A percentile compares a stretch with the other conserved stretches of the same genome.
phyloP scores from a whole-genome alignment of 2,329 filamentous ascomycete species.

The Fusarium heterosporum region DNA sequence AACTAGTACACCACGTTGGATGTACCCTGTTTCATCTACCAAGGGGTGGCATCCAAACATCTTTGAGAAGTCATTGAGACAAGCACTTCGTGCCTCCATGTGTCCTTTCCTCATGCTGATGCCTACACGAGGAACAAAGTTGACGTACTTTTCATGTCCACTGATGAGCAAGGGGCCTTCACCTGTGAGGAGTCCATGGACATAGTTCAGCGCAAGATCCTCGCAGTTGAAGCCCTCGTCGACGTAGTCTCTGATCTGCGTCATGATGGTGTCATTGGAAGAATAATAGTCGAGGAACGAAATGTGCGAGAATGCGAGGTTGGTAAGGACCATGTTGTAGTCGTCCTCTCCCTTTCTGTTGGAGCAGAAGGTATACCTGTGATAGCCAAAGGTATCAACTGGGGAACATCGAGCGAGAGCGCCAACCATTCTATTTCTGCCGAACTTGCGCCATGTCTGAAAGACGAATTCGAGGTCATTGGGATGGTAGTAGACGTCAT shows the following conservation, averaged over 20 bases:
- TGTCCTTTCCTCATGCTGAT: conserved; percentile 52
- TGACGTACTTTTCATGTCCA: conserved; percentile 51
- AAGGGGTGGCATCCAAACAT: conserved; percentile 53
- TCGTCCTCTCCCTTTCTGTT: conserved; percentile 41
- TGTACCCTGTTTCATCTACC: conserved; percentile 50
- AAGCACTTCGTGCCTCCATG: conserved; percentile 50
- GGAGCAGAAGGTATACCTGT: conserved; percentile 52
- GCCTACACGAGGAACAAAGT: conserved; percentile 49
- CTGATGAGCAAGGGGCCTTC: conserved; percentile 52
- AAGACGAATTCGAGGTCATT: conserved; percentile 56
- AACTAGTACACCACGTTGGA: conserved; percentile 50
- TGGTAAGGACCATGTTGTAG: conserved; percentile 55
- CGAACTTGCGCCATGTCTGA: conserved; percentile 56
- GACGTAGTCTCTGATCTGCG: conserved; percentile 52
- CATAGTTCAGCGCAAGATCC: conserved; percentile 55
- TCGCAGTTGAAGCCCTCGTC: conserved; percentile 56
- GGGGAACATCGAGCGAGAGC: conserved; percentile 53
- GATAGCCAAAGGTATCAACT: conserved; percentile 43
- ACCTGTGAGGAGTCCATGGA: conserved; percentile 51
- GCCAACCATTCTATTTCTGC: conserved; percentile 51
- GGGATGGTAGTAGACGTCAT: conserved; percentile 56
- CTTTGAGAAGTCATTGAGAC: conserved; percentile 52
- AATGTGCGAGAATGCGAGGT: conserved; percentile 54
- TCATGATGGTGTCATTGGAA: conserved; percentile 49
- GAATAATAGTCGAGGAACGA: conserved; percentile 55